Conservation (phyloP, 768 basidiomycete species). For the Hericium erinaceus region DNA sequence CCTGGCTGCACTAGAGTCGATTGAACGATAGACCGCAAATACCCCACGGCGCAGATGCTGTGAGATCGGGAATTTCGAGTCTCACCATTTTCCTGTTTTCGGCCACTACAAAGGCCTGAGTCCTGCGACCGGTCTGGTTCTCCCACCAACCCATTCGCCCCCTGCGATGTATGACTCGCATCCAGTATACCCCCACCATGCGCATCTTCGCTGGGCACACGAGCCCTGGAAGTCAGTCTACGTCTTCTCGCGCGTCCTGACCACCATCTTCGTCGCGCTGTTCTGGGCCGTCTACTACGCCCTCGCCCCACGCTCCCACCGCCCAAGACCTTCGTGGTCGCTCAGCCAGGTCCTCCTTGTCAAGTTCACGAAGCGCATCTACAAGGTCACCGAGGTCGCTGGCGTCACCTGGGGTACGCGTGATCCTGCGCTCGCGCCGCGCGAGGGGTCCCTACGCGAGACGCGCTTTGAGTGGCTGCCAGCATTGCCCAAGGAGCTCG, state of each 20-base stretch:
- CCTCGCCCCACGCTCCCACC: slow-evolving; percentile 31
- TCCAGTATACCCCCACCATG: slow-evolving; percentile 22
- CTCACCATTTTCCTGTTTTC: no score
- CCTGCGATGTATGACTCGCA: slow-evolving; percentile 3
- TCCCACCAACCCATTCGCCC: no score
- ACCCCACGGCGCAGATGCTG: no score
- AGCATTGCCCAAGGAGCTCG: slow-evolving; percentile 26
- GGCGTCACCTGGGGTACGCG: slow-evolving; percentile 48
- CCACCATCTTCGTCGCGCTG: slow-evolving; percentile 38
- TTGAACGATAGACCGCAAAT: no score
- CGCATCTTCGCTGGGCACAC: slow-evolving; percentile 33
- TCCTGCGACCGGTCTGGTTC: no score
- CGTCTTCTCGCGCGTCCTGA: slow-evolving; percentile 20
- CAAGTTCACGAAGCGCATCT: slow-evolving; percentile 43
- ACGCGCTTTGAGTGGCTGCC: slow-evolving; percentile 42
- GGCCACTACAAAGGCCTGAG: no score
- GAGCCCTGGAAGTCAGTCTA: slow-evolving; percentile 30
- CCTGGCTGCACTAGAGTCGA: no score
- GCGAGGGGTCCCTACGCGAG: slow-evolving; percentile 26
- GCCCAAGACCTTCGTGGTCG: slow-evolving; percentile 43
- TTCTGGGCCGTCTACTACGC: slow-evolving; percentile 37
- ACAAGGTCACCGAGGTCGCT: slow-evolving; percentile 45
- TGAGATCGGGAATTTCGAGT: no score
- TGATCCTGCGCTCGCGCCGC: slow-evolving; percentile 31
- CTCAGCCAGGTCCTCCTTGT: slow-evolving; percentile 40